A percentile compares a stretch with the other conserved stretches of the same genome.
phyloP scores from a whole-genome alignment of 305 asterid genomes.

The Salvia sclarea region DNA sequence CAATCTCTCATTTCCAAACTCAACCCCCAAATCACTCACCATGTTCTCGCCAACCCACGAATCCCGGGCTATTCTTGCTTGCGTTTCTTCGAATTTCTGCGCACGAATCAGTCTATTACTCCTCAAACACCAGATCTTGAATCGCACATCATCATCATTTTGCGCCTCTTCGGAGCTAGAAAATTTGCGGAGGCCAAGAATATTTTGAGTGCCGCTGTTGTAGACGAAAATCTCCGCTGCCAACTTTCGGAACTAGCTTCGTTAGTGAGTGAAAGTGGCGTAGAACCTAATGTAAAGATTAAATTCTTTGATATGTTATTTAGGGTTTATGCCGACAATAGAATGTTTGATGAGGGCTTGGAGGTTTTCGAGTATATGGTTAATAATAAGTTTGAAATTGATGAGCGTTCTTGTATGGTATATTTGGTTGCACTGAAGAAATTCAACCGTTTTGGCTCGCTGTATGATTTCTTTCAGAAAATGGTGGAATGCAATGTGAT shows the following conservation, averaged over 20 bases:
- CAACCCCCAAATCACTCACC: slow-evolving; percentile 45
- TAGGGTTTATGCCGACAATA: slow-evolving; percentile 64
- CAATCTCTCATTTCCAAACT: slow-evolving; percentile 46
- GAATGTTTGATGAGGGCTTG: slow-evolving; percentile 52
- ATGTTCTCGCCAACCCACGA: slow-evolving; percentile 61
- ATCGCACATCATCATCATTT: slow-evolving; percentile 46
- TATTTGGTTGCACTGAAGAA: slow-evolving; percentile 59
- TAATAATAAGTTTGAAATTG: slow-evolving; percentile 49
- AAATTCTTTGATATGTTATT: slow-evolving; percentile 74
- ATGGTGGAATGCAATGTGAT: slow-evolving; percentile 64
- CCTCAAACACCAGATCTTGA: slow-evolving; percentile 52
- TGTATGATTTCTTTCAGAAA: slow-evolving; percentile 50
- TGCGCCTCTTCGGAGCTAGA: slow-evolving; percentile 51
- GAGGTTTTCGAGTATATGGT: slow-evolving; percentile 72
- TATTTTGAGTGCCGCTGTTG: slow-evolving; percentile 51
- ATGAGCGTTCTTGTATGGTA: slow-evolving; percentile 77
- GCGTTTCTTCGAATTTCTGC: slow-evolving; percentile 57
- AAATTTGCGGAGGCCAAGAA: slow-evolving; percentile 62
- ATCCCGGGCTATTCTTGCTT: slow-evolving; percentile 50
- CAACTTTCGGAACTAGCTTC: slow-evolving; percentile 51
- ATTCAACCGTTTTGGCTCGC: slow-evolving; percentile 40
- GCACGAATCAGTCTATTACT: slow-evolving; percentile 29
- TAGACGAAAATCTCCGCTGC: slow-evolving; percentile 38
- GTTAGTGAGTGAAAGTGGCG: slow-evolving; percentile 36
- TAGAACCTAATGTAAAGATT: slow-evolving; percentile 33